Base-by-base conservation (phyloP, 805 yeast genomes). In the Grigorovia humatica region DNA sequence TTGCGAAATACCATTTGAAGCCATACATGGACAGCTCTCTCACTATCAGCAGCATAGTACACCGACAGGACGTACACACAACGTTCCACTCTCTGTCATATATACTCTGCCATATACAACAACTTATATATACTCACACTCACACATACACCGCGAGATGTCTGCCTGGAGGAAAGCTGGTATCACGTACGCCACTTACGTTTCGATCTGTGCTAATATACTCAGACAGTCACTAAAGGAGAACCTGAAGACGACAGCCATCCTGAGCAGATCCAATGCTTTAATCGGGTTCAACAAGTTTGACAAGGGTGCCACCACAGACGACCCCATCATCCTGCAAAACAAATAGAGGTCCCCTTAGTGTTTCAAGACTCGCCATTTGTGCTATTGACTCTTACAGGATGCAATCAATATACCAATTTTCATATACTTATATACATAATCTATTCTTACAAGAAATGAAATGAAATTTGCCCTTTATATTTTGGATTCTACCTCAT, bases 171-270 rank as follows among this genome's bases (percentile, higher is more conserved):
- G 79, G 74, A 78, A 79, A 68, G 83, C 83, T 62, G 85, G 85
- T 63, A 72, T 79, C 67, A 75, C 83, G 73, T 79, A 75, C 76
- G 88, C 87, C 85, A 86, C 83, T 71, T 91, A 91, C 74, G 78
- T 90, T 71, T 80, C 96, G 60, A 78, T 91, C 67, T 87, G 96
- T 66, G 96, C 96, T 66, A 82, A 82, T 70, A 80, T 95, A 56
- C 80, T 88, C 62, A 88, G 97, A 76, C 76, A 78, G 63, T 83
- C 96, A 49, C 80, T 91, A 69, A 91, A 91, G 77, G 82, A 89
- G 58, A 96, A 90, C 65, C 70, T 80, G 67, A 86, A 85, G 70
- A 85, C 80, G 57, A 78, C 75, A 55, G 85, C 84, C 59, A 74
- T 73, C 46, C 79, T 81, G 64, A 79, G 77, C 70, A 86, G 95